phyloP scores from a whole-genome alignment of 2,329 filamentous ascomycete genomes.

The Periconia macrospinosa region DNA sequence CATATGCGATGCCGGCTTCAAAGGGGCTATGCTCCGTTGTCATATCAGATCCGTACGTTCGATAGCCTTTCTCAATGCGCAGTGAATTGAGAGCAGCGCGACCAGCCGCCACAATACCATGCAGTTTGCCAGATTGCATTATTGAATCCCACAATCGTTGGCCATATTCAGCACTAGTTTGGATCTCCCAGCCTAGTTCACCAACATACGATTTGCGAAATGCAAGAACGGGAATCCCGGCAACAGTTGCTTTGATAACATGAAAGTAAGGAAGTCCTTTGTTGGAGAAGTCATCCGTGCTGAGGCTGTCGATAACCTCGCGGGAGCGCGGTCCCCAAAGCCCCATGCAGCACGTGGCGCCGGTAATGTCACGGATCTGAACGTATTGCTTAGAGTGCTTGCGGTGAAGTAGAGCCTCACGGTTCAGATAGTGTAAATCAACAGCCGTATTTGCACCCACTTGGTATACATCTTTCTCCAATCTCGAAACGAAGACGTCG shows the following conservation, averaged over 20 bases:
- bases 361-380: constrained; percentile 62
- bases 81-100: constrained; percentile 61
- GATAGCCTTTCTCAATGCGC: constrained; percentile 62
- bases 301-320: constrained; percentile 54
- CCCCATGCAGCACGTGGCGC: constrained; percentile 62
- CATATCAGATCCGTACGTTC: constrained; percentile 61
- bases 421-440: constrained; percentile 58
- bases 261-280: constrained; percentile 54
- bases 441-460: constrained; percentile 59
- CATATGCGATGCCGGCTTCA: constrained; percentile 59
- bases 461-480: constrained; percentile 56
- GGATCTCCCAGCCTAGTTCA: constrained; percentile 65
- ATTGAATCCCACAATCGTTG: constrained; percentile 62
- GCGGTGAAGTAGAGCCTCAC: constrained; percentile 55
- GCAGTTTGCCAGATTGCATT: constrained; percentile 56
- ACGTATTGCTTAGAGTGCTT: constrained; percentile 48
- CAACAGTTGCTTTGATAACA: constrained; percentile 53
- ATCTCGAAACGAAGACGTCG: constrained; percentile 59
- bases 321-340: constrained; percentile 63
- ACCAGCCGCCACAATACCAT: constrained; percentile 62
- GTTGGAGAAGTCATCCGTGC: constrained; percentile 50
- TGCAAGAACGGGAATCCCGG: constrained; percentile 59
- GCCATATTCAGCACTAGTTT: constrained; percentile 62
- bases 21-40: constrained; percentile 63
- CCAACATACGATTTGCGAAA: constrained; percentile 64